Conservation (phyloP, 73 alveolate species). For the Paramecium bursaria region DNA sequence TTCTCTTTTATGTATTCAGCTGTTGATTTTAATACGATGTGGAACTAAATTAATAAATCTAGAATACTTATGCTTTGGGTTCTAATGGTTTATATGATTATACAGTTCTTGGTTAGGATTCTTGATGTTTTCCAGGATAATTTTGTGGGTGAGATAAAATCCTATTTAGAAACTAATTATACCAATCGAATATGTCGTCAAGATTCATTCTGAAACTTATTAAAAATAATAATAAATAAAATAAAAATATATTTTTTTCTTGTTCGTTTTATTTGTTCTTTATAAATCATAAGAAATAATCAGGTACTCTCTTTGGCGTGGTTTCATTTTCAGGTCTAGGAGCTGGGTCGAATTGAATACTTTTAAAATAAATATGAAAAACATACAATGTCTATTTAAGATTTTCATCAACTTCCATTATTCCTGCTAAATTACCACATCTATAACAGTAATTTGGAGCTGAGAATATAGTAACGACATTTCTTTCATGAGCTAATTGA, state of each 20-base stretch:
- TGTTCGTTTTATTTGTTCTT: not conserved
- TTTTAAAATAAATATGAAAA: too few relatives aligned
- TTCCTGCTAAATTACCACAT: conserved; percentile 88
- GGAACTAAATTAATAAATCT: conserved; percentile 40
- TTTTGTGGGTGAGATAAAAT: conserved; percentile 49
- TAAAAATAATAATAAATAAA: not conserved
- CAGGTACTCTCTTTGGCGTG: conserved; percentile 45
- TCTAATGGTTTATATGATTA: conserved; percentile 67
- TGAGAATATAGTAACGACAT: conserved; percentile 80
- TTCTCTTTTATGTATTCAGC: conserved; percentile 71
- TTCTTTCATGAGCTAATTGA: conserved; percentile 76
- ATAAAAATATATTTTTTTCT: not conserved
- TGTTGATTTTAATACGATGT: conserved; percentile 65
- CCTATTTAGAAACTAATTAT: conserved; percentile 14
- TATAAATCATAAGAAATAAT: conserved; percentile 32
- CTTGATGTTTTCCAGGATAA: conserved; percentile 70
- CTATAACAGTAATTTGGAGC: conserved; percentile 91
- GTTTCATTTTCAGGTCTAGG: conserved; percentile 55
- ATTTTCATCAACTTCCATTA: conserved; percentile 68
- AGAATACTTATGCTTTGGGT: conserved; percentile 67
- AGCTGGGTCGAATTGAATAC: too few relatives aligned
- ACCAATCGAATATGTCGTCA: conserved; percentile 62
- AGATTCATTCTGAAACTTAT: conserved; percentile 41
- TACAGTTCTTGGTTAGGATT: conserved; percentile 68
- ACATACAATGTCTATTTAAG: conserved; percentile 26